A percentile compares a stretch with the other conserved stretches of the same genome.
phyloP scores from a whole-genome alignment of 495 filamentous ascomycete species.

The Aspergillus leporis region DNA sequence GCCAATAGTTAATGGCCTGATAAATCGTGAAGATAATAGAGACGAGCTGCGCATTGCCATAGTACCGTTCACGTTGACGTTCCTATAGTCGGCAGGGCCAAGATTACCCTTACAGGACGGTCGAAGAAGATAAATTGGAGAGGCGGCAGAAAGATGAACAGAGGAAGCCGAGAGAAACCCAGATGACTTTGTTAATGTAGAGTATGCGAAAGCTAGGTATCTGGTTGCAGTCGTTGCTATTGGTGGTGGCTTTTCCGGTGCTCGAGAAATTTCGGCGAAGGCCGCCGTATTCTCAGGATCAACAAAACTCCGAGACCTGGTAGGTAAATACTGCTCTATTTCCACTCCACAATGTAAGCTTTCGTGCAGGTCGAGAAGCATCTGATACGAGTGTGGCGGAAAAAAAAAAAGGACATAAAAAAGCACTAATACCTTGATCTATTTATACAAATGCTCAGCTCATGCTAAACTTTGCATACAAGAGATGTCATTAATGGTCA shows the following conservation, averaged over 20 bases:
- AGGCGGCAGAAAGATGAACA: background rate
- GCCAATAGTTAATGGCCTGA: constrained; percentile 27
- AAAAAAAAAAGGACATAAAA: too few relatives aligned
- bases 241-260: constrained; percentile 1
- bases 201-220: background rate
- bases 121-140: background rate
- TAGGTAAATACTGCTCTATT: background rate
- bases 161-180: background rate
- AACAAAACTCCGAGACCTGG: constrained; percentile 37
- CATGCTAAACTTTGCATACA: too few relatives aligned
- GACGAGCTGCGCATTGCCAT: constrained; percentile 40
- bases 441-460: too few relatives aligned
- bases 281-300: constrained; percentile 23
- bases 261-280: constrained; percentile 39
- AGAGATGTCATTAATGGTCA: too few relatives aligned
- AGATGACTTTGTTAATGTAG: background rate
- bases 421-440: too few relatives aligned
- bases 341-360: background rate
- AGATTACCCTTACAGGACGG: background rate
- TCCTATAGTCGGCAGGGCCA: background rate
- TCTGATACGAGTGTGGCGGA: too few relatives aligned
- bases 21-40: constrained; percentile 30
- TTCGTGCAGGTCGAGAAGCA: background rate
- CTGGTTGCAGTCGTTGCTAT: background rate
- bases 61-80: constrained; percentile 2